A percentile compares a stretch with the other conserved stretches of the same genome.
Evolutionary conservation across 768 basidiomycete genomes (phyloP).

Genomic region (Daedaleopsis nitida): DNA sequence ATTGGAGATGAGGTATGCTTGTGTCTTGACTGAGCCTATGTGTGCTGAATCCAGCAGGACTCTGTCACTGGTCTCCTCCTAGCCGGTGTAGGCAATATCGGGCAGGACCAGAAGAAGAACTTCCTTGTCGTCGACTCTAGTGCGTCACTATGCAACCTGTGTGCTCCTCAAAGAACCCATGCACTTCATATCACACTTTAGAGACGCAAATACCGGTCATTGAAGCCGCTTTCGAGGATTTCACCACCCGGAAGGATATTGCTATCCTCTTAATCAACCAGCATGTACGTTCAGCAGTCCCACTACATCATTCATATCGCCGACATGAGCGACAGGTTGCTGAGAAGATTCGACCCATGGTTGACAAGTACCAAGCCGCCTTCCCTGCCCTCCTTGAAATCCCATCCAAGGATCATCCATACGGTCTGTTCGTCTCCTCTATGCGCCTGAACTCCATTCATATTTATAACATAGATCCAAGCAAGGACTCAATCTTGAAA

Average conservation of each 20-base stretch:
- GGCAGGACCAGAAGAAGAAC: slow-evolving; percentile 93
- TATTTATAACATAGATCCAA: slow-evolving; percentile 64
- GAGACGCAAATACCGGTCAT: slow-evolving; percentile 92
- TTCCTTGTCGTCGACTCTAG: slow-evolving; percentile 95
- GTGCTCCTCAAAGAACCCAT: slow-evolving; percentile 28
- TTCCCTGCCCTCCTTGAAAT: slow-evolving; percentile 98
- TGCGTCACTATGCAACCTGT: slow-evolving; percentile 32
- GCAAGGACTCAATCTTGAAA: slow-evolving; percentile 94
- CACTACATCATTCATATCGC: background rate
- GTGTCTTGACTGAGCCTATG: background rate
- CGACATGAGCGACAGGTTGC: slow-evolving; percentile 63
- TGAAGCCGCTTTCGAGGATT: slow-evolving; percentile 92
- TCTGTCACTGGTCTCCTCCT: slow-evolving; percentile 94
- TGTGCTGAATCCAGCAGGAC: slow-evolving; percentile 57
- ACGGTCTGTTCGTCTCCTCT: slow-evolving; percentile 58
- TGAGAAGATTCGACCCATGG: slow-evolving; percentile 93
- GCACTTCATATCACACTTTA: slow-evolving; percentile 35
- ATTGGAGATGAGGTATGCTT: slow-evolving; percentile 92
- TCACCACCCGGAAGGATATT: slow-evolving; percentile 91
- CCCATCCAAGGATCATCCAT: slow-evolving; percentile 97
- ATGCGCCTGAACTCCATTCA: slow-evolving; percentile 23
- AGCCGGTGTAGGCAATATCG: slow-evolving; percentile 92
- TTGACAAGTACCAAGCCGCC: slow-evolving; percentile 93
- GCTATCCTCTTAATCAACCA: slow-evolving; percentile 98
- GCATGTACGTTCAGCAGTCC: slow-evolving; percentile 63